Percentiles rank a stretch among this genome's conserved stretches.
Conservation (phyloP, 106 monocot species). For the Allium sativum region DNA sequence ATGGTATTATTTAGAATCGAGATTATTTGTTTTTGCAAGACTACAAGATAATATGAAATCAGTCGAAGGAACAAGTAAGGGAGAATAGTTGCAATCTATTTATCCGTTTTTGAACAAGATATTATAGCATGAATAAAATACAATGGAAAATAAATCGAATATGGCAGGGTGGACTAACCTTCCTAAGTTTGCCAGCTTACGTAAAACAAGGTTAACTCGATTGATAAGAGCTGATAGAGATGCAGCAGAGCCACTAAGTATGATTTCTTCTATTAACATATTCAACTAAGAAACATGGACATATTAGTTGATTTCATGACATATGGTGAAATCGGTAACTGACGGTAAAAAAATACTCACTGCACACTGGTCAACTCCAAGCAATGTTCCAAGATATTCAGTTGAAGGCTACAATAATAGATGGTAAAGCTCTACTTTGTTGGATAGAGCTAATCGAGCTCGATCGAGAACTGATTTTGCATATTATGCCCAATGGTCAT, state of each 20-base stretch:
- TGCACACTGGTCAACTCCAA: conserved; percentile 76
- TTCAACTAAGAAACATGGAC: conserved; percentile 21
- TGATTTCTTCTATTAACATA: conserved; percentile 97
- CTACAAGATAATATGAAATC: too few species aligned
- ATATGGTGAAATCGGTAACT: background rate
- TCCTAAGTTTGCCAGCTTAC: conserved; percentile 77
- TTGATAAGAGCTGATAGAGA: conserved; percentile 83
- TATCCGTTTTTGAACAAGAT: too few species aligned
- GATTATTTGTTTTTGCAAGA: too few species aligned
- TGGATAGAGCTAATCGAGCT: conserved; percentile 71
- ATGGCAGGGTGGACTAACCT: conserved; percentile 27
- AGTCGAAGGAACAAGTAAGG: too few species aligned
- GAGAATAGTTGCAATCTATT: too few species aligned
- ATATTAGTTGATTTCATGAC: background rate
- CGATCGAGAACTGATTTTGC: conserved; percentile 89
- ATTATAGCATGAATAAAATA: too few species aligned
- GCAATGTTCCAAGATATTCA: conserved; percentile 88
- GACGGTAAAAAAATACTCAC: conserved; percentile 29
- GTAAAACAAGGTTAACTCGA: conserved; percentile 78
- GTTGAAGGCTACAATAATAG: conserved; percentile 84
- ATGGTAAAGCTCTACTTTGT: conserved; percentile 75
- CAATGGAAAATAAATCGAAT: too few species aligned
- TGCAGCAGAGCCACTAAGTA: conserved; percentile 91
- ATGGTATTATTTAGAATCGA: too few species aligned
- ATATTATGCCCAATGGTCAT: conserved; percentile 83